phyloP scores from a whole-genome alignment of 2,329 filamentous ascomycete species.

The Bimuria novae-zelandiae region DNA sequence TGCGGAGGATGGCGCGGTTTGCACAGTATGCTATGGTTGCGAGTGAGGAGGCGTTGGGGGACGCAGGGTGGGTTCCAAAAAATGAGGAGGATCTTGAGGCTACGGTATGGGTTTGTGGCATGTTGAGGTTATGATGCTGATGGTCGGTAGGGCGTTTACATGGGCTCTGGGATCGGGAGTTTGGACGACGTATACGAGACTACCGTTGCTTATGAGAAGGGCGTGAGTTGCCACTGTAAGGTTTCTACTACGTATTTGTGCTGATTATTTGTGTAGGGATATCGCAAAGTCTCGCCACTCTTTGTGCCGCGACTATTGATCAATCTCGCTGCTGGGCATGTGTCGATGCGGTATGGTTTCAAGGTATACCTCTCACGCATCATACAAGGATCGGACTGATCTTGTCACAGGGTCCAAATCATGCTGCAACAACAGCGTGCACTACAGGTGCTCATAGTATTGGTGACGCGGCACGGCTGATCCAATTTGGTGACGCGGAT shows the following conservation, averaged over 20 bases:
- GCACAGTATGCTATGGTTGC: constrained; percentile 90
- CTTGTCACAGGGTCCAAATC: constrained; percentile 74
- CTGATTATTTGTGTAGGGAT: constrained; percentile 64
- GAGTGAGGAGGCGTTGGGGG: constrained; percentile 79
- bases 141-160: constrained; percentile 71
- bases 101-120: constrained; percentile 58
- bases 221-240: constrained; percentile 56
- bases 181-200: constrained; percentile 89
- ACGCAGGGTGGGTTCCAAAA: constrained; percentile 76
- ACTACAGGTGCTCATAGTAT: constrained; percentile 95
- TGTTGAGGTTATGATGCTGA: constrained; percentile 7
- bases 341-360: constrained; percentile 91
- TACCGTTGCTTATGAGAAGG: constrained; percentile 73
- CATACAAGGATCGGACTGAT: constrained; percentile 13
- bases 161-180: constrained; percentile 95
- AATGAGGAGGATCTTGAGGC: constrained; percentile 67
- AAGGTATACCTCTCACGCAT: constrained; percentile 47
- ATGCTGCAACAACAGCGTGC: constrained; percentile 90
- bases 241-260: neutral
- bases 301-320: constrained; percentile 94
- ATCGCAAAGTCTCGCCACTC: constrained; percentile 88
- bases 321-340: constrained; percentile 91
- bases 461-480: constrained; percentile 90
- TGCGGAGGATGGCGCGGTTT: constrained; percentile 85
- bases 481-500: constrained; percentile 87